phyloP scores from a whole-genome alignment of 164 flowering plant species.

The Vitis rupestris region DNA sequence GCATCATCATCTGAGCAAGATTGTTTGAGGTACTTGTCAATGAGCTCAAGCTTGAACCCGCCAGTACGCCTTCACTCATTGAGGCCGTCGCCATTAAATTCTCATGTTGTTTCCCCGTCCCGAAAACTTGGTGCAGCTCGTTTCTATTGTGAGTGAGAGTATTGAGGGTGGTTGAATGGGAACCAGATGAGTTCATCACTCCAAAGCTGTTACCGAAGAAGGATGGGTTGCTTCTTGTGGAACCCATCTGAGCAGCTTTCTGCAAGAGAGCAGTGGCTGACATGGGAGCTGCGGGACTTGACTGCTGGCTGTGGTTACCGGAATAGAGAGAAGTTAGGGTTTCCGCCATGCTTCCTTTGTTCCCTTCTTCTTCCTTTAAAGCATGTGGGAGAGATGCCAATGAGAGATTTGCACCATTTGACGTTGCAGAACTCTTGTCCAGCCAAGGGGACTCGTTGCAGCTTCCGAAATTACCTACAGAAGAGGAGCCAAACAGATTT shows the following conservation, averaged over 20 bases:
- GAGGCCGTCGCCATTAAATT: neutral
- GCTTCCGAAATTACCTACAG: constrained; percentile 19
- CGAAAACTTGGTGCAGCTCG: constrained; percentile 13
- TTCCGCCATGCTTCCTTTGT: constrained; percentile 15
- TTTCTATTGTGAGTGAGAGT: neutral
- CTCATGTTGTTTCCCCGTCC: constrained; percentile 4
- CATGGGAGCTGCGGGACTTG: constrained; percentile 27
- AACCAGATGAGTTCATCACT: constrained; percentile 24
- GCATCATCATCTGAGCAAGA: constrained; percentile 16
- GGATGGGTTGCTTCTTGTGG: constrained; percentile 31
- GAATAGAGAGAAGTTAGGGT: constrained; percentile 16
- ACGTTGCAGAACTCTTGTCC: constrained; percentile 2
- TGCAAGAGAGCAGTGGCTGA: constrained; percentile 50
- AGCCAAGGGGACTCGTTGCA: constrained; percentile 10
- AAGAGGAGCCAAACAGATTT: constrained; percentile 23
- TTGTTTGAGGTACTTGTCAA: neutral
- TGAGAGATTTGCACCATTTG: constrained; percentile 22
- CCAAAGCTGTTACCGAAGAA: constrained; percentile 13
- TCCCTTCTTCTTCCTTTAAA: constrained; percentile 13
- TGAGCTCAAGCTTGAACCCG: neutral
- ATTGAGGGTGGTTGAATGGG: neutral
- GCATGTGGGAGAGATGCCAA: constrained; percentile 14
- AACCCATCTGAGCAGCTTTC: constrained; percentile 52
- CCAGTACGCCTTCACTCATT: neutral
- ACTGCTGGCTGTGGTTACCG: constrained; percentile 15